Evolutionary conservation across 192 early-diverging fungal genomes (phyloP).

Genomic region (Mortierella claussenii): DNA sequence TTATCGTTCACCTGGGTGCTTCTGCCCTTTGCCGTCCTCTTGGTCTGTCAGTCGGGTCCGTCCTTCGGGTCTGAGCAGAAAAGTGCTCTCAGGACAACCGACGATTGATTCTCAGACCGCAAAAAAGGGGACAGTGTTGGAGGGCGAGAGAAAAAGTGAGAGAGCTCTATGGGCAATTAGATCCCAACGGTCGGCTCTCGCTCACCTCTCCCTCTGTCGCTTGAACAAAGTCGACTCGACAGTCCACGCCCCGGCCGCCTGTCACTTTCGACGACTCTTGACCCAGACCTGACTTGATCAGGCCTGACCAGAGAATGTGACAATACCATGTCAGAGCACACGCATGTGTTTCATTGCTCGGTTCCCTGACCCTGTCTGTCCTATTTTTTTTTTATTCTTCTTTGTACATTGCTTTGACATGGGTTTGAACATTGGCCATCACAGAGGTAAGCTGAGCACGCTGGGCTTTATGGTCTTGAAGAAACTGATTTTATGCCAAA

Average conservation of each 20-base stretch:
- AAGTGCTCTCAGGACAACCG: constrained; percentile 6
- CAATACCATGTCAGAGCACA: too few species aligned
- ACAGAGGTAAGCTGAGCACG: constrained; percentile 26
- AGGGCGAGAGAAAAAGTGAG: too few species aligned
- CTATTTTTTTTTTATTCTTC: neutral
- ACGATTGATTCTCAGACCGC: constrained; percentile 8
- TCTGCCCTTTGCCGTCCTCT: constrained; percentile 1
- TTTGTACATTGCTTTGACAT: neutral
- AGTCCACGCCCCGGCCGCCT: neutral
- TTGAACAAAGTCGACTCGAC: too few species aligned
- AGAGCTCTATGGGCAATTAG: neutral
- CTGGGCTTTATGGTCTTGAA: too few species aligned
- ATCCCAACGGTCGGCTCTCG: neutral
- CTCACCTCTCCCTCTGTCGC: too few species aligned
- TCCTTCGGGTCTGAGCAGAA: constrained; percentile 24
- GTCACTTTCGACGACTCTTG: neutral
- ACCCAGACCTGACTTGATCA: neutral
- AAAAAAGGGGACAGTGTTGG: too few species aligned
- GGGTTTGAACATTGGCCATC: neutral
- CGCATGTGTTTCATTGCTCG: too few species aligned
- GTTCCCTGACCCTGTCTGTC: neutral
- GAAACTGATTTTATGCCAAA: too few species aligned
- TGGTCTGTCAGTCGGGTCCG: neutral
- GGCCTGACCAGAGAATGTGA: too few species aligned
- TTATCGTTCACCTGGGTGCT: too few species aligned